These are phyloP conservation scores for Neurospora sp. DNA, from an alignment of 2,329 filamentous ascomycete species.

Conservation along the genomic window DNA sequence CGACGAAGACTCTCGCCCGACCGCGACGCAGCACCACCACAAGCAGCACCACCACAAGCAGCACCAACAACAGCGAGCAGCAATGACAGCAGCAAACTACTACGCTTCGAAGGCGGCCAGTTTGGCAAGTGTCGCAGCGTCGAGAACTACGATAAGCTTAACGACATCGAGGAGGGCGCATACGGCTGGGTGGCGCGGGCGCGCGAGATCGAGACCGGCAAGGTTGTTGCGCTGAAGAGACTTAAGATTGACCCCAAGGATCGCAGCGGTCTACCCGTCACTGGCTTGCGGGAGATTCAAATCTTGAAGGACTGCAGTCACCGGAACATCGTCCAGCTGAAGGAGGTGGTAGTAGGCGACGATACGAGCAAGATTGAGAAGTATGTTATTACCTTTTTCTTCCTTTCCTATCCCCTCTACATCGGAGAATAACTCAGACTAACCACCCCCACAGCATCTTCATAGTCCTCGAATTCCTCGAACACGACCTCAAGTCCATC, in stretches of 20 bases:
- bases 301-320: conserved; percentile 75
- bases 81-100: conserved; percentile 39
- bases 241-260: conserved; percentile 81
- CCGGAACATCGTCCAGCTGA: conserved; percentile 69
- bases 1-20: conserved; percentile 50
- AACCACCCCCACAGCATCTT: conserved; percentile 55
- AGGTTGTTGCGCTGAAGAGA: conserved; percentile 85
- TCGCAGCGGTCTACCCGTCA: conserved; percentile 71
- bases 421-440: conserved; percentile 7
- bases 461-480: conserved; percentile 93
- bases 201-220: conserved; percentile 60
- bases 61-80: conserved; percentile 15
- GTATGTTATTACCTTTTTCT: conserved; percentile 22
- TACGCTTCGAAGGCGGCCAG: conserved; percentile 57
- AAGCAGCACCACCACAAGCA: conserved; percentile 16
- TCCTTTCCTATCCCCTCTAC: background rate
- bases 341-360: conserved; percentile 75
- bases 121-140: conserved; percentile 70
- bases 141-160: conserved; percentile 82
- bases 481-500: conserved; percentile 91
- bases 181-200: conserved; percentile 93
- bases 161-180: conserved; percentile 94
- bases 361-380: conserved; percentile 43
- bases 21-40: conserved; percentile 18
- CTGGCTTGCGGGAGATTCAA: conserved; percentile 86